phyloP scores from a whole-genome alignment of 768 basidiomycete species.

The Hydnum rufescens region DNA sequence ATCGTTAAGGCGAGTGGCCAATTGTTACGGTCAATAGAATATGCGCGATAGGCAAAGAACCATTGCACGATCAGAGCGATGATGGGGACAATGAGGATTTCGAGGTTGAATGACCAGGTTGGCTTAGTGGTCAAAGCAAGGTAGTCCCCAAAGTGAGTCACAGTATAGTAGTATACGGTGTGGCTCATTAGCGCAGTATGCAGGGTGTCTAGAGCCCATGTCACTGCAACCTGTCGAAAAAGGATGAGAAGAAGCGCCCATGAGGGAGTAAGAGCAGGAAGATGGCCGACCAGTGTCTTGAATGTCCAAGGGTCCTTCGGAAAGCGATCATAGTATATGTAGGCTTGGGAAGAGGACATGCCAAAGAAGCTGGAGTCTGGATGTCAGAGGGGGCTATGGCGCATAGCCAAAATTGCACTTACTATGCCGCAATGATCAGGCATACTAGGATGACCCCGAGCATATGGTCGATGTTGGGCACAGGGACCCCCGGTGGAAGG shows the following conservation, averaged over 20 bases:
- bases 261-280: not conserved
- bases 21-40: not conserved
- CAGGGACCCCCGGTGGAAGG: not conserved
- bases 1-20: not conserved
- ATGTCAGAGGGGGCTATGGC: not conserved
- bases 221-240: not conserved
- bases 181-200: not conserved
- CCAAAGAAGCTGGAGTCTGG: not conserved
- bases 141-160: not conserved
- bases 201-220: not conserved
- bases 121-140: not conserved
- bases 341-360: conserved; percentile 2
- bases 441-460: not conserved
- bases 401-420: not conserved
- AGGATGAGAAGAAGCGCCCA: not conserved
- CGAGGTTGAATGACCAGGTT: not conserved
- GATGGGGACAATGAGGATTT: not conserved
- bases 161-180: not conserved
- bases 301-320: not conserved
- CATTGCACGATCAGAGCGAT: not conserved
- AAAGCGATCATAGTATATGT: conserved; percentile 1
- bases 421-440: conserved; percentile 1
- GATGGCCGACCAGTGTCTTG: not conserved
- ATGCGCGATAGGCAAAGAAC: not conserved
- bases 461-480: not conserved